Percentiles rank a stretch among this genome's conserved stretches.
Evolutionary conservation across 2,329 filamentous ascomycete species (phyloP).

Genomic region (Dactylellina drechsleri): DNA sequence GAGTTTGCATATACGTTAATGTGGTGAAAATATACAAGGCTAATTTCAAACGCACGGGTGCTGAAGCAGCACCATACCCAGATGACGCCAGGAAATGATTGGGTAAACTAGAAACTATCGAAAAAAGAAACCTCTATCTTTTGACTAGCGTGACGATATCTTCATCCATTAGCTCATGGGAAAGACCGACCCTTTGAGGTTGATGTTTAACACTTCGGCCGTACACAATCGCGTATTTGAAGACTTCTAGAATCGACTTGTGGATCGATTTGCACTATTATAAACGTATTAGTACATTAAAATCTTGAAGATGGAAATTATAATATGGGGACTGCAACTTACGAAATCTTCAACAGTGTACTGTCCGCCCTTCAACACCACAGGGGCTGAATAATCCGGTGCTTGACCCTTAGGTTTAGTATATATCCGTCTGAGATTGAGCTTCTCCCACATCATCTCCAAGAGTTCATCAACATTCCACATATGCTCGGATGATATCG

Average conservation of each 20-base stretch:
- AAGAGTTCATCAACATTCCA: slow-evolving; percentile 98
- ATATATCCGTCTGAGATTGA: slow-evolving; percentile 90
- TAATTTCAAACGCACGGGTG: slow-evolving; percentile 13
- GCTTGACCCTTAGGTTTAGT: slow-evolving; percentile 97
- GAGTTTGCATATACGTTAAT: slow-evolving; percentile 16
- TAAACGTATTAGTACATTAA: slow-evolving; percentile 61
- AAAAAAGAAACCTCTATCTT: slow-evolving; percentile 19
- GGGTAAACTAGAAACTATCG: slow-evolving; percentile 3
- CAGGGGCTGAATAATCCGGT: slow-evolving; percentile 90
- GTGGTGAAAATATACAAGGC: slow-evolving; percentile 18
- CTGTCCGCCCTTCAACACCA: slow-evolving; percentile 82
- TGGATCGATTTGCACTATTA: slow-evolving; percentile 93
- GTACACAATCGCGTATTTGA: slow-evolving; percentile 95
- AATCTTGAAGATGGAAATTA: slow-evolving; percentile 8
- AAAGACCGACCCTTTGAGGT: slow-evolving; percentile 90
- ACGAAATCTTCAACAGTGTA: slow-evolving; percentile 98
- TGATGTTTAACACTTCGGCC: slow-evolving; percentile 99
- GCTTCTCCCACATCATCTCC: slow-evolving; percentile 98
- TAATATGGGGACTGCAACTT: slow-evolving; percentile 63
- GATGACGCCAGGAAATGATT: slow-evolving; percentile 25
- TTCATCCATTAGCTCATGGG: slow-evolving; percentile 92
- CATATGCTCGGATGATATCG: slow-evolving; percentile 95
- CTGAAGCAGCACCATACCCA: slow-evolving; percentile 7
- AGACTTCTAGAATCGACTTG: slow-evolving; percentile 93
- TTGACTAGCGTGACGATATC: slow-evolving; percentile 80